Base-by-base conservation (phyloP, 2,329 filamentous ascomycete genomes). In the Teratosphaeria nubilosa region DNA sequence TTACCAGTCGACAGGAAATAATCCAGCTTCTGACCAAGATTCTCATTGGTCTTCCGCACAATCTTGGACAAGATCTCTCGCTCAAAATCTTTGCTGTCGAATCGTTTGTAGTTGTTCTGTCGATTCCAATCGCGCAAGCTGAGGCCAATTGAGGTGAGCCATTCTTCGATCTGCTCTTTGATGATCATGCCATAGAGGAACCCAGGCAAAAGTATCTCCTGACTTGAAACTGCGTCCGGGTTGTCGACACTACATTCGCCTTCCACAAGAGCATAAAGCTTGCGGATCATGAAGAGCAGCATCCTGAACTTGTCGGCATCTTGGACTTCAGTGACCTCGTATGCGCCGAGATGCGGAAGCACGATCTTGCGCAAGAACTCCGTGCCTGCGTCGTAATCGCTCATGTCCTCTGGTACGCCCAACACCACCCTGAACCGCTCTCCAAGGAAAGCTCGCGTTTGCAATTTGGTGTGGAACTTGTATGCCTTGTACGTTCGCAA, bases 1-100 rank as follows among this genome's bases (percentile, higher is more conserved):
- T 99, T 99, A 65, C 94, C 94, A 0, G 94, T 99, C 0, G 92
- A 95, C 62, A 99, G 76, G 75, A 99, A 99, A 73, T 99, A 99
- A 70, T 96, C 91, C 62, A 99, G 78, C 1, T 86, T 85, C 66
- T 88, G 85, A 60, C 91, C 94, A 11, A 99, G 78, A 65, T 95
- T 94, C 74, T 95, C 90, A 69, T 92, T 95, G 16, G 88, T 88
- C 62, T 86, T 87, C 58, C 83, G 81, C 62, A 97, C 86, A 32
- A 97, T 86, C 69, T 84, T 88, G 32, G 81, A 77, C 1, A 88
- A 79, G 68, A 96, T 96, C 37, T 95, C 89, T 59, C 85, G 87
- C 51, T 82, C 77, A 69, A 97, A 97, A 10, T 86, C 82, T 2
- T 85, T 80, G 16, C 90, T 89, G 5, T 82, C 85, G 68, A 97